Conservation (phyloP, 345 rosid genomes). For the Euphorbia tirucalli region DNA sequence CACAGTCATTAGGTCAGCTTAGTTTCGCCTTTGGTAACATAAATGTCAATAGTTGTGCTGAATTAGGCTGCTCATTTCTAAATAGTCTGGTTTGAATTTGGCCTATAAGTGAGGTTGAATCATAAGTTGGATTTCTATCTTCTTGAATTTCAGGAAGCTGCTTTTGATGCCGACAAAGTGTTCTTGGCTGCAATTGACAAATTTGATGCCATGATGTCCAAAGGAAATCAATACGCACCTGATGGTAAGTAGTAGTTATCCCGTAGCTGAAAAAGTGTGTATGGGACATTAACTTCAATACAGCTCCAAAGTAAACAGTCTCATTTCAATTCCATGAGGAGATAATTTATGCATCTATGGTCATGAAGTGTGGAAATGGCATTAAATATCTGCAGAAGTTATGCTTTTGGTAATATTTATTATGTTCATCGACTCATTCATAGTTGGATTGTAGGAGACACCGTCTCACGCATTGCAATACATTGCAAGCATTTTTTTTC, state of each 20-base stretch:
- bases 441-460: background rate
- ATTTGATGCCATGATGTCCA: conserved; percentile 67
- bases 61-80: background rate
- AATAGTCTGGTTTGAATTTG: background rate
- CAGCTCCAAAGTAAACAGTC: background rate
- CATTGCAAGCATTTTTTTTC: too few relatives aligned
- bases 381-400: background rate
- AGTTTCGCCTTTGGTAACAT: conserved; percentile 3
- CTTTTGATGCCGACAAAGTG: conserved; percentile 67
- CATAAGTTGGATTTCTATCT: background rate
- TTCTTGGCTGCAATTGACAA: conserved; percentile 75
- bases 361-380: background rate
- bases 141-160: conserved; percentile 52
- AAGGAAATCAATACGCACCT: conserved; percentile 56
- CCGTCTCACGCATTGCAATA: background rate
- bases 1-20: background rate
- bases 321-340: background rate
- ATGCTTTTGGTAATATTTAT: background rate
- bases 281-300: background rate
- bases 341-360: background rate
- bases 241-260: conserved; percentile 43
- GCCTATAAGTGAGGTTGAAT: background rate
- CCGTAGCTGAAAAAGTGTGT: background rate
- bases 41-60: conserved; percentile 1
- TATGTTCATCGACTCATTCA: background rate